phyloP scores from a whole-genome alignment of 345 rosid species.

The Ailanthus altissimus region DNA sequence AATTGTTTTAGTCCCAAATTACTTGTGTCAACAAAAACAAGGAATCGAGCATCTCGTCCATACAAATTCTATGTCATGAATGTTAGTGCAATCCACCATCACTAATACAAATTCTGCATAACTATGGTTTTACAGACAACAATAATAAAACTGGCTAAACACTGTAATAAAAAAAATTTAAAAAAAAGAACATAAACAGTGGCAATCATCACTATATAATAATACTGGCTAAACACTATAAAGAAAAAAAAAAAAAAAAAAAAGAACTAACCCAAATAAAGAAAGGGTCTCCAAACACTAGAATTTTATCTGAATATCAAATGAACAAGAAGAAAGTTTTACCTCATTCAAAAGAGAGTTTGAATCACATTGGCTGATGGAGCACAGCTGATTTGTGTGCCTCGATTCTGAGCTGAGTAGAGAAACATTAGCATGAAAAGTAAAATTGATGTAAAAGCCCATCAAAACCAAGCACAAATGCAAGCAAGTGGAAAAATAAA shows the following conservation, averaged over 20 bases:
- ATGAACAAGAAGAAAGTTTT: slow-evolving; percentile 13
- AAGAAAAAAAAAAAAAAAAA: background rate
- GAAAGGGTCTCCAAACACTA: background rate
- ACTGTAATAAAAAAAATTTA: background rate
- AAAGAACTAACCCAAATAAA: background rate
- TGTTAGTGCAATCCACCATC: background rate
- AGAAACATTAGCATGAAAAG: background rate
- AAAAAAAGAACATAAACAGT: background rate
- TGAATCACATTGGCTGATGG: slow-evolving; percentile 90
- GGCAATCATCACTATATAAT: background rate
- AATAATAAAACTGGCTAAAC: background rate
- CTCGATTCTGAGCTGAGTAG: slow-evolving; percentile 79
- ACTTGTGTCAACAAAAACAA: background rate
- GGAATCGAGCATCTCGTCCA: background rate
- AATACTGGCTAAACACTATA: background rate
- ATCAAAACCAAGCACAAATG: slow-evolving; percentile 4
- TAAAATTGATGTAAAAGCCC: background rate
- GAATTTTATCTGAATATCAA: background rate
- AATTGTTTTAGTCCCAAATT: background rate
- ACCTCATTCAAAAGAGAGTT: slow-evolving; percentile 92
- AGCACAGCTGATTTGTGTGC: slow-evolving; percentile 86
- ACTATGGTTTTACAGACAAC: slow-evolving; percentile 5
- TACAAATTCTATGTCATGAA: background rate
- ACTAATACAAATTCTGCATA: background rate
- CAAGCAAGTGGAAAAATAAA: slow-evolving; percentile 1